Percentiles rank a stretch among this genome's conserved stretches.
phyloP scores from a whole-genome alignment of 2,329 filamentous ascomycete genomes.

The Parastagonospora nodorum region DNA sequence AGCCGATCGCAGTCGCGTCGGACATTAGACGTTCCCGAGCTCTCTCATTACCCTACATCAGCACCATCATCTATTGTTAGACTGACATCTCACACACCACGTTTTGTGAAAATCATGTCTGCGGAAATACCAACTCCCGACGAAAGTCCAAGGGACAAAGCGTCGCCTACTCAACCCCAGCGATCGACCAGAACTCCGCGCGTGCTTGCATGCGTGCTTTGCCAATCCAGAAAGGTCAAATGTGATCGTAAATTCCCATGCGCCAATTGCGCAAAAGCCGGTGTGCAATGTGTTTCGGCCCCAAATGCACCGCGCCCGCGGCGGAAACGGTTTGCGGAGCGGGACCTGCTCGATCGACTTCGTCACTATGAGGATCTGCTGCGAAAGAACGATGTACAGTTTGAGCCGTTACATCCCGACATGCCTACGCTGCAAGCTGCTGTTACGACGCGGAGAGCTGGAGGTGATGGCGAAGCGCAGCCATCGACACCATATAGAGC shows the following conservation, averaged over 20 bases:
- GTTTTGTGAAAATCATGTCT: conserved; percentile 10
- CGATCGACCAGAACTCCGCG: conserved; percentile 38
- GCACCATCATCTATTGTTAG: background rate
- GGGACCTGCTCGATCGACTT: conserved; percentile 71
- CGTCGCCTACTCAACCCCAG: conserved; percentile 4
- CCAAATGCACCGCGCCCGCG: conserved; percentile 58
- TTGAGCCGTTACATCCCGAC: conserved; percentile 62
- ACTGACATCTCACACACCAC: background rate
- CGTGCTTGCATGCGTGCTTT: conserved; percentile 68
- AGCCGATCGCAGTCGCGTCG: background rate
- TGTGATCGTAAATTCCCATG: conserved; percentile 47
- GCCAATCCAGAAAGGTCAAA: conserved; percentile 61
- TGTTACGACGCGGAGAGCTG: too few species aligned
- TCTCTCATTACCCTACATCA: too few species aligned
- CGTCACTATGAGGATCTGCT: conserved; percentile 71
- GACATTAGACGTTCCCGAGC: conserved; percentile 8
- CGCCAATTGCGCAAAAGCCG: conserved; percentile 35
- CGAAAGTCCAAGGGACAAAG: background rate
- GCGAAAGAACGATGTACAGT: conserved; percentile 68
- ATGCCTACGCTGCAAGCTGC: conserved; percentile 5
- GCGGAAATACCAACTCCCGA: conserved; percentile 8
- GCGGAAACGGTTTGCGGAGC: conserved; percentile 69
- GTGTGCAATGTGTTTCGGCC: conserved; percentile 46
- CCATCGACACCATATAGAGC: background rate
- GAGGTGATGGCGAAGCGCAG: background rate